A percentile compares a stretch with the other conserved stretches of the same genome.
Evolutionary conservation across 2,329 filamentous ascomycete genomes (phyloP).

Genomic region (Penicillium sp.): DNA sequence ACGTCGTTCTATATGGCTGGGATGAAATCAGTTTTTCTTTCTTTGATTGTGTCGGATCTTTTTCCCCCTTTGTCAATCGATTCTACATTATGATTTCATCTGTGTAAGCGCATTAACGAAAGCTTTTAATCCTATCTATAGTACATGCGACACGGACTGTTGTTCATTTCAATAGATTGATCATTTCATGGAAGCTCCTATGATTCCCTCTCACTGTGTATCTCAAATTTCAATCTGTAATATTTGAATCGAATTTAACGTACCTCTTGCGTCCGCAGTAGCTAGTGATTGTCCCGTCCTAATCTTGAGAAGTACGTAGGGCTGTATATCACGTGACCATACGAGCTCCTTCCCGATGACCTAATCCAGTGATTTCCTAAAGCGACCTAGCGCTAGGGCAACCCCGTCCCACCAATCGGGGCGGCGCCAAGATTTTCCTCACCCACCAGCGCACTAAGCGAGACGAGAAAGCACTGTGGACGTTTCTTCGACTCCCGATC

Average conservation of each 20-base stretch:
- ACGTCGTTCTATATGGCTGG: slow-evolving; percentile 3
- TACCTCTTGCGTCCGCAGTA: not conserved
- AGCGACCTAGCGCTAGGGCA: slow-evolving; percentile 46
- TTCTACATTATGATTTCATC: slow-evolving; percentile 11
- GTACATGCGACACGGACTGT: not conserved
- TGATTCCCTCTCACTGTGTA: not conserved
- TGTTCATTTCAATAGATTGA: not conserved
- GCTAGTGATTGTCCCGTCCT: not conserved
- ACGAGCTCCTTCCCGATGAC: not conserved
- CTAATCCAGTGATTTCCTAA: slow-evolving; percentile 16
- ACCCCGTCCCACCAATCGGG: slow-evolving; percentile 31
- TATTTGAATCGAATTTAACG: not conserved
- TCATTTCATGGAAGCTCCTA: not conserved
- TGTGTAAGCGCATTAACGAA: not conserved
- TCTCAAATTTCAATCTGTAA: not conserved
- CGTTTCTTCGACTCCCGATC: slow-evolving; percentile 34
- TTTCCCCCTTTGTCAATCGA: slow-evolving; percentile 5
- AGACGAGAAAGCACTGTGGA: slow-evolving; percentile 40
- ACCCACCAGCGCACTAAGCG: slow-evolving; percentile 49
- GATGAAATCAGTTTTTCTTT: slow-evolving; percentile 13
- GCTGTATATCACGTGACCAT: not conserved
- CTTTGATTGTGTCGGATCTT: slow-evolving; percentile 8
- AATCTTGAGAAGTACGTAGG: not conserved
- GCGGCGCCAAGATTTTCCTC: slow-evolving; percentile 48
- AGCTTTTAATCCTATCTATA: not conserved